These are phyloP conservation scores for Phaffia australis DNA, from an alignment of 768 basidiomycete genomes.

Conservation along the genomic window DNA sequence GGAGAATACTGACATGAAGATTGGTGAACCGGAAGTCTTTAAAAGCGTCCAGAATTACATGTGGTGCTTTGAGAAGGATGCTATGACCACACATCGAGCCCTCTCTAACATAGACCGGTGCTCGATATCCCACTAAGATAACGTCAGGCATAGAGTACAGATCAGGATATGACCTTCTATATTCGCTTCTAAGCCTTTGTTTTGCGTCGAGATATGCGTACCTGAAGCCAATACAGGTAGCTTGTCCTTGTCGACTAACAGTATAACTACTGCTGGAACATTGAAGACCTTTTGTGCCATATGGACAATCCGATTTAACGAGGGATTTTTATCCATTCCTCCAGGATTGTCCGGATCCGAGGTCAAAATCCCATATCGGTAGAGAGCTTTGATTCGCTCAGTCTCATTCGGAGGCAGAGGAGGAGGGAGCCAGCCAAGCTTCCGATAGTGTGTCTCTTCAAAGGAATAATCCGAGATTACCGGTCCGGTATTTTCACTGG, in stretches of 20 bases:
- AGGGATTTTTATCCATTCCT: background rate
- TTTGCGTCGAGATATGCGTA: background rate
- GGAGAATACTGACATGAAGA: background rate
- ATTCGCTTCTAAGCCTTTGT: background rate
- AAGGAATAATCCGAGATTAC: too few relatives aligned
- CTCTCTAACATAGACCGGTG: background rate
- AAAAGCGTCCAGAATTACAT: slow-evolving; percentile 4
- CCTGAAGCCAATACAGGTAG: slow-evolving; percentile 9
- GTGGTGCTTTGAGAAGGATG: background rate
- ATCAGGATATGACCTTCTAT: background rate
- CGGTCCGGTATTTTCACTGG: too few relatives aligned
- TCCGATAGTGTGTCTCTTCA: too few relatives aligned
- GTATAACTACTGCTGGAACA: background rate
- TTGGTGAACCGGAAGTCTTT: background rate
- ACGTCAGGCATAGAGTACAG: background rate
- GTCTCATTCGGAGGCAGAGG: slow-evolving; percentile 8
- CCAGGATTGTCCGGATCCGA: slow-evolving; percentile 1
- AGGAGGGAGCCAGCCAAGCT: slow-evolving; percentile 7
- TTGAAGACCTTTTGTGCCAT: slow-evolving; percentile 7
- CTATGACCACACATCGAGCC: slow-evolving; percentile 1
- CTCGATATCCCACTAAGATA: background rate
- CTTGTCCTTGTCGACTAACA: slow-evolving; percentile 8
- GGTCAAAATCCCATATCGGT: background rate
- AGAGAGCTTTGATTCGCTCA: slow-evolving; percentile 1
- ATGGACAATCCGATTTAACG: background rate